Evolutionary conservation across 1,284 basidiomycete genomes (phyloP).

Genomic region (Earliella scabrosa): DNA sequence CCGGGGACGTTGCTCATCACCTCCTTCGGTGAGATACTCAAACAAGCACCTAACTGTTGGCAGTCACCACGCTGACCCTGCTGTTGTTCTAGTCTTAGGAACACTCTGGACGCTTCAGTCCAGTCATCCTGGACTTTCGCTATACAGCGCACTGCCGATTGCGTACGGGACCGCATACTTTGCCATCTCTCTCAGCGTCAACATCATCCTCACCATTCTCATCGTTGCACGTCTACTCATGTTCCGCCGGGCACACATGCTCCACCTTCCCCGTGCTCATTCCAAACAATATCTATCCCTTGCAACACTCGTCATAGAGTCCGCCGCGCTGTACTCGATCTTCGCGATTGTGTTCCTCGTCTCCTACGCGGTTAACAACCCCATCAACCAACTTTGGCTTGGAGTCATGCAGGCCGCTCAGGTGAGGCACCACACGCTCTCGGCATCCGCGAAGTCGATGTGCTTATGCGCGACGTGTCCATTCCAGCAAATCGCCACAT

Average conservation of each 20-base stretch:
- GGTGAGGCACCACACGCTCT: constrained; percentile 6
- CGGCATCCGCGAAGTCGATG: too few species aligned
- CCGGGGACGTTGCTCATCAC: constrained; percentile 30
- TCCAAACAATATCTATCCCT: constrained; percentile 44
- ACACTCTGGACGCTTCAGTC: constrained; percentile 48
- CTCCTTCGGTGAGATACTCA: constrained; percentile 41
- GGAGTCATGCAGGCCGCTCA: constrained; percentile 19
- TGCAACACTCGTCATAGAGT: constrained; percentile 45
- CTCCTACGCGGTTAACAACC: constrained; percentile 43
- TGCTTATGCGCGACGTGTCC: background rate
- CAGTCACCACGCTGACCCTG: constrained; percentile 40
- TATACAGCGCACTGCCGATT: constrained; percentile 44
- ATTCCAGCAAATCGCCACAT: constrained; percentile 46
- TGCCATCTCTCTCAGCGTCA: constrained; percentile 47
- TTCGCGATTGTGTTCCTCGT: constrained; percentile 48
- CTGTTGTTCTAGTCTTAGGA: constrained; percentile 38
- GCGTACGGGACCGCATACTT: constrained; percentile 45
- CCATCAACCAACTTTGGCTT: constrained; percentile 25
- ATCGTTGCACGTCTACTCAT: constrained; percentile 44
- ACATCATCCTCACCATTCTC: constrained; percentile 48
- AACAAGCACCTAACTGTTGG: background rate
- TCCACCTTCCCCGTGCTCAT: constrained; percentile 38
- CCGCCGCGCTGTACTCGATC: constrained; percentile 46
- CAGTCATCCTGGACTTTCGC: constrained; percentile 41
- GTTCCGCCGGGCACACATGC: constrained; percentile 39